Evolutionary conservation across 495 filamentous ascomycete species (phyloP), one percentile per base, ranked within the genome.

Genomic region (Penicillium crystallinum): DNA sequence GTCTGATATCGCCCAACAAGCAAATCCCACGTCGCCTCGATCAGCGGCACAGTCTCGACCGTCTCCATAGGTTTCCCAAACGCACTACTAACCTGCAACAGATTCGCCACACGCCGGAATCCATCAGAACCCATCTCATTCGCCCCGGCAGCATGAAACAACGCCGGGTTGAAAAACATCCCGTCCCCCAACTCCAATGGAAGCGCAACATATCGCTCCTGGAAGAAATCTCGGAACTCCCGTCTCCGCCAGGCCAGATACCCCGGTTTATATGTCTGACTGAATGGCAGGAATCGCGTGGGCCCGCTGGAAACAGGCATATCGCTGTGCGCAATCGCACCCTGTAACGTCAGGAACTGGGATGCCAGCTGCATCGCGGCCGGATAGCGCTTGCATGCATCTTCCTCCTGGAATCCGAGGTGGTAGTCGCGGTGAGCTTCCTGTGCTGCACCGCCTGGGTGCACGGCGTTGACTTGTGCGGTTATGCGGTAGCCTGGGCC

Each of bases 61-160:
- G 36, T 69, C 59, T 83, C 80, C 79, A 83, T 83, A 10, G 77
- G 66, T 52, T 80, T 80, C n/a, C 78, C 80, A 62, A 83, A 71
- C 7, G 78, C 78, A 52, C 68, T 71, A 41, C 75, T 77, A 27
- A 82, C 67, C 61, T 82, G 80, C 53, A 81, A 36, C 30, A 82
- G 59, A 58, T 81, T 82, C 25, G 76, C 79, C 8, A 65, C 71
- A 6, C 80, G 65, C 19, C 74, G 55, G 40, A 79, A 70, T 9
- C 73, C 70, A 4, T 45, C 54, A 6, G 33, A 48, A 18, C 49
- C 47, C 44, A 67, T 79, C 12, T 59, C 50, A 58, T 83, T 83
- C 44, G 69, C 69, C 0, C 79, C 79, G 0, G 80, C 80, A 0
- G 78, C 79, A 59, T 83, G 78, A 49, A 81, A 78, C 6, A 82